A percentile compares a stretch with the other conserved stretches of the same genome.
These are phyloP conservation scores for Chalciporus piperatus DNA, from an alignment of 768 basidiomycete genomes.

Conservation along the genomic window DNA sequence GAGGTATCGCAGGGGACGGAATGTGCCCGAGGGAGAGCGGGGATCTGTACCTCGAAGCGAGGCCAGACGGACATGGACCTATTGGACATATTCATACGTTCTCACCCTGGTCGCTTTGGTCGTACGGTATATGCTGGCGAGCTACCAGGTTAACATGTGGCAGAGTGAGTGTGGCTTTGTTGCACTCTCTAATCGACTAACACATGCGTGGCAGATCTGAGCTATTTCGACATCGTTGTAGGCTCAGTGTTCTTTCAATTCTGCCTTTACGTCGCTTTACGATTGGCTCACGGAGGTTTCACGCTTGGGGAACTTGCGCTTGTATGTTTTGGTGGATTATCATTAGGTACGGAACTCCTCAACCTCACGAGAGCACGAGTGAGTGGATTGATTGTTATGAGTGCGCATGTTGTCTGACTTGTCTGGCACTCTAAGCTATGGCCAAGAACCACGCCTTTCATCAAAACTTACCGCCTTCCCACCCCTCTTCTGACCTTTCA, in stretches of 20 bases:
- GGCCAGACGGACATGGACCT: constrained; percentile 57
- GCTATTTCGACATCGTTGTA: constrained; percentile 67
- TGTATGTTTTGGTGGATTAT: constrained; percentile 85
- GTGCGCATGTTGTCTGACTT: constrained; percentile 3
- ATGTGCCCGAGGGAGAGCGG: constrained; percentile 63
- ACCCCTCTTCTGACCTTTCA: constrained; percentile 92
- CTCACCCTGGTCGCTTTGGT: constrained; percentile 49
- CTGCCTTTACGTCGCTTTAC: constrained; percentile 82
- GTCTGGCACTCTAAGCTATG: constrained; percentile 52
- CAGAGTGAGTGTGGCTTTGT: constrained; percentile 49
- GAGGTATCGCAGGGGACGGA: constrained; percentile 38
- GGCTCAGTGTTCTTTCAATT: constrained; percentile 87
- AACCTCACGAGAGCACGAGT: constrained; percentile 84
- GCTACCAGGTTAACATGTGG: constrained; percentile 56
- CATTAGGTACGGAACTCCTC: constrained; percentile 80
- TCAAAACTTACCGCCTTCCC: constrained; percentile 90
- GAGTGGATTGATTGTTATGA: constrained; percentile 23
- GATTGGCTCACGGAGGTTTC: constrained; percentile 91
- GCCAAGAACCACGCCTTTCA: constrained; percentile 75
- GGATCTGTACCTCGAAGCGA: constrained; percentile 77
- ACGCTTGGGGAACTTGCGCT: constrained; percentile 92
- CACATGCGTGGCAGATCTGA: constrained; percentile 55
- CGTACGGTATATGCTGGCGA: constrained; percentile 46
- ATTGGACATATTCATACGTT: constrained; percentile 58
- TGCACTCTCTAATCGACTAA: background rate